Conservation (phyloP, 768 basidiomycete genomes). For the Daedaleopsis sinensis region DNA sequence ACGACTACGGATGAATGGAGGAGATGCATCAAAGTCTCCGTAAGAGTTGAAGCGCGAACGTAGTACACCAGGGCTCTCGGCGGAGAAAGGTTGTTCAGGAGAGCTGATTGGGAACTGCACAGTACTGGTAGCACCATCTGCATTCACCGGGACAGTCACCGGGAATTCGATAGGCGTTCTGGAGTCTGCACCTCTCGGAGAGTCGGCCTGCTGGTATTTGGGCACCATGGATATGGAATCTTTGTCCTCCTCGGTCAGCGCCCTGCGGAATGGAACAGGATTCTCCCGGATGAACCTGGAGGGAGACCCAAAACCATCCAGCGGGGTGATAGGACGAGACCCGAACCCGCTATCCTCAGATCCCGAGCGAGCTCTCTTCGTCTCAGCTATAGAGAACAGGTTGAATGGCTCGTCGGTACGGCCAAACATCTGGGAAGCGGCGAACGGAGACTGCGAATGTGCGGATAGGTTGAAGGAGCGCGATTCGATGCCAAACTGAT, state of each 20-base stretch:
- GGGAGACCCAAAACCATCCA: constrained; percentile 48
- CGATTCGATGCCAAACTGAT: constrained; percentile 59
- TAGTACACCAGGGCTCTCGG: constrained; percentile 59
- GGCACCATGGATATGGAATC: constrained; percentile 48
- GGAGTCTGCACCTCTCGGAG: constrained; percentile 44
- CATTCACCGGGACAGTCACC: constrained; percentile 50
- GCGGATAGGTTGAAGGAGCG: constrained; percentile 40
- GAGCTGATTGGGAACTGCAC: constrained; percentile 84
- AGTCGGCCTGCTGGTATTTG: constrained; percentile 47
- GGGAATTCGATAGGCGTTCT: constrained; percentile 65
- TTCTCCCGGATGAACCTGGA: constrained; percentile 39
- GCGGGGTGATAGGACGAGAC: constrained; percentile 56
- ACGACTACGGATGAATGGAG: constrained; percentile 84
- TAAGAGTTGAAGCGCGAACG: constrained; percentile 72
- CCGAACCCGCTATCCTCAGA: constrained; percentile 57
- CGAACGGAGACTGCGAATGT: constrained; percentile 85
- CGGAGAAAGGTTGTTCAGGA: constrained; percentile 57
- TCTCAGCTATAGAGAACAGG: constrained; percentile 82
- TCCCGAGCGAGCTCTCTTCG: constrained; percentile 54
- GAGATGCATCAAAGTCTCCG: constrained; percentile 70
- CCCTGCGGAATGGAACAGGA: constrained; percentile 75
- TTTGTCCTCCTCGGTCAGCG: constrained; percentile 78
- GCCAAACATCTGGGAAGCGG: constrained; percentile 83
- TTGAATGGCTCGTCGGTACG: constrained; percentile 78
- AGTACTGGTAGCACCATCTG: constrained; percentile 61